Evolutionary conservation across 2,329 filamentous ascomycete genomes (phyloP), one percentile per base, ranked within the genome.

Genomic region (Pestalotiopsis sp.): DNA sequence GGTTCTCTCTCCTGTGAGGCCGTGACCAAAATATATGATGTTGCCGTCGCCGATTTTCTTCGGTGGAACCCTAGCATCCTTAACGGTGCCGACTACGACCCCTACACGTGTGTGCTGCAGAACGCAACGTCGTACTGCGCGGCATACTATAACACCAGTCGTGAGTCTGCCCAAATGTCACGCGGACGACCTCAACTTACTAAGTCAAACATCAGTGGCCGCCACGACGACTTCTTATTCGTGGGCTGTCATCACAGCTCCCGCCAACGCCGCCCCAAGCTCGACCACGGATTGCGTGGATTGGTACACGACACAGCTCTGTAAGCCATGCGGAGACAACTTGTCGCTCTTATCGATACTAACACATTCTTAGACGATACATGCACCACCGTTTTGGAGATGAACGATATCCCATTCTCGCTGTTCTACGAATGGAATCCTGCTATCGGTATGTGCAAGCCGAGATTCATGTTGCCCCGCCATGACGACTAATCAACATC

Each of bases 1-100:
- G 20, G 52, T 3, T n/a, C 45, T 20, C 14, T 52, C 13, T 52
- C 14, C 13, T 52, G 52, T 20, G n/a, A 71, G n/a, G 72, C 74
- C 64, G 65, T 68, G n/a, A 36, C 9, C 23, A 49, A 31, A 27
- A 38, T 57, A 20, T 65, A 23, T 41, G 14, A 23, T 27, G 17
- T 65, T 11, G 38, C 45, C 55, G 41, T 39, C 59, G 23, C 45
- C 38, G 31, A 14, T 60, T 65, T 41, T 57, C 67, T 27, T 60
- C 64, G 57, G 38, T 49, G 17, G 64, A 55, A 41, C 61, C 36
- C 58, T 36, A 65, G 13, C 52, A 13, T 23, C 57, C 57, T 23
- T 1, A 60, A 60, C 20, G 20, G 27, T 14, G 20, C 20, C 3
- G 20, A 60, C 23, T 31, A 60, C n/a, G 57, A 31, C 23, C 17